Base-by-base conservation (phyloP, 768 basidiomycete genomes). In the Clavulina sp. region DNA sequence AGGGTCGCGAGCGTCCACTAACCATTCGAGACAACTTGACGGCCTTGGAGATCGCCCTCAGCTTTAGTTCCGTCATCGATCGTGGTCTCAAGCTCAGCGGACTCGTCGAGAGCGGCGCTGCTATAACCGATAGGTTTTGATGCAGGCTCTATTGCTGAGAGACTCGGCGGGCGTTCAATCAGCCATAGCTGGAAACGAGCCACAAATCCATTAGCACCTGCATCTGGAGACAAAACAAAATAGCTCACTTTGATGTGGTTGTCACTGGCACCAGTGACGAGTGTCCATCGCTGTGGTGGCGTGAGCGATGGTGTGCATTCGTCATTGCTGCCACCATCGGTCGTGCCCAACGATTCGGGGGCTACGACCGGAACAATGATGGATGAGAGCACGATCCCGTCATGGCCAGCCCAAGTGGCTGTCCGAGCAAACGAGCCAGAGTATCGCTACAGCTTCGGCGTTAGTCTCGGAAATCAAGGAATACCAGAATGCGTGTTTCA, bases 231-330 rank as follows among this genome's bases (percentile, higher is more conserved):
- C n/a, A 31, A 13, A 41, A 29, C 19, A 33, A 30, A 5, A 32
- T 5, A 24, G 41, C 60, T 34, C 56, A 84, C 86, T 70, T 88
- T 89, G 61, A 95, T 80, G 52, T 78, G 71, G 19, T 80, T 78
- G 56, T 96, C 92, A 59, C 81, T 87, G 0, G 81, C 89, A 18
- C 88, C 86, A 0, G 91, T 86, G 23, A 92, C 66, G 24, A 80
- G 71, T 47, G 61, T 71, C 61, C 61, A 48, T 50, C 61, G 60
- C 28, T 61, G 58, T 4, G 31, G 32, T 9, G 19, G 9, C 34
- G 19, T 9, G 9, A 38, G 9, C 34, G 34, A 9, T 38, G 9
- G 19, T 38, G 9, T 19, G 34, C 34, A 9, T 41, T 13, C 47
- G 44, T 9, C 53, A 62, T 64, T 0, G 34, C 9, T 9, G 19